These are phyloP conservation scores for Inonotus obliquus DNA, from an alignment of 1,284 basidiomycete genomes.

Conservation along the genomic window DNA sequence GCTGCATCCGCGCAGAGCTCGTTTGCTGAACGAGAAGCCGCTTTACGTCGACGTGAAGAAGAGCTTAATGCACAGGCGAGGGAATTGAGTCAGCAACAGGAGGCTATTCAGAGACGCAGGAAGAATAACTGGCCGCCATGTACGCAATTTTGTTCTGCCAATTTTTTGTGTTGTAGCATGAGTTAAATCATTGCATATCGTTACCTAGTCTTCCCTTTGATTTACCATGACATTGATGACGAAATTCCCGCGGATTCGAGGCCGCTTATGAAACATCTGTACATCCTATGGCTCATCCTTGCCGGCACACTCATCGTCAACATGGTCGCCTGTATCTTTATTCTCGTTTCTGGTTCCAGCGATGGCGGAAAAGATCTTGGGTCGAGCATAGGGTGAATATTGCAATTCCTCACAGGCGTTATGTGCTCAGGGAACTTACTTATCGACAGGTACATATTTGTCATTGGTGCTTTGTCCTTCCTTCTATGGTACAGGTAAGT, in stretches of 20 bases:
- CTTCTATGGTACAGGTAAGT: constrained; percentile 85
- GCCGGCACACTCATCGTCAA: constrained; percentile 80
- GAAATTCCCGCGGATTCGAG: constrained; percentile 85
- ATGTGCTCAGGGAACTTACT: constrained; percentile 25
- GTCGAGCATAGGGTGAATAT: constrained; percentile 68
- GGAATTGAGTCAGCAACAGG: constrained; percentile 55
- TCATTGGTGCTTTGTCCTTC: constrained; percentile 82
- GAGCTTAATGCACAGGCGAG: constrained; percentile 44
- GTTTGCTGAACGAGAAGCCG: constrained; percentile 25
- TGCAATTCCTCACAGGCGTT: constrained; percentile 10
- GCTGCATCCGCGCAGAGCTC: constrained; percentile 16
- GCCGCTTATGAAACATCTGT: constrained; percentile 78
- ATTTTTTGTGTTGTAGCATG: constrained; percentile 14
- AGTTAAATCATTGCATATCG: constrained; percentile 19
- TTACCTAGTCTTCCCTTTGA: constrained; percentile 79
- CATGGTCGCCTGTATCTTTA: constrained; percentile 85
- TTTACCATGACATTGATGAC: constrained; percentile 87
- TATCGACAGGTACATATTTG: constrained; percentile 67
- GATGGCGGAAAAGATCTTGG: constrained; percentile 81
- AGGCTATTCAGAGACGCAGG: constrained; percentile 74
- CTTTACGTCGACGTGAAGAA: constrained; percentile 20
- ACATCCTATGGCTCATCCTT: constrained; percentile 85
- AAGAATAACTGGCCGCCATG: constrained; percentile 89
- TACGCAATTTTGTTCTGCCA: constrained; percentile 33
- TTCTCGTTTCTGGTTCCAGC: constrained; percentile 71